Evolutionary conservation across 192 early-diverging fungal species (phyloP), one percentile per base, ranked within the genome.

Genomic region (Endogone sp.): DNA sequence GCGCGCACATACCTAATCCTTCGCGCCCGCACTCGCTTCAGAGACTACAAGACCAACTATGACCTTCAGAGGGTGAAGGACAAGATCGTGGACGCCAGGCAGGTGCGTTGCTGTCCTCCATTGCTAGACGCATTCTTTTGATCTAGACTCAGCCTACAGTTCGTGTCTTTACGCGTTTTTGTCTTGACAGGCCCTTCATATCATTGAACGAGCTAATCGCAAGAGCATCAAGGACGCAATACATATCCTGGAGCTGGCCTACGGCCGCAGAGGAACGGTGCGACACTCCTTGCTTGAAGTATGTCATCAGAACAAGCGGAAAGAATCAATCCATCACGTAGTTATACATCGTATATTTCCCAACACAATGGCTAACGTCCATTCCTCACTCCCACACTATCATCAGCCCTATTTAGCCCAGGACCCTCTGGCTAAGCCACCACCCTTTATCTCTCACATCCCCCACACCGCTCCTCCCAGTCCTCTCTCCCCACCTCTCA

Each of bases 391-490:
- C n/a, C n/a, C n/a, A n/a, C n/a, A n/a, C n/a, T n/a, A n/a, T 23
- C 3, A n/a, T 21, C 37, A 16, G 55, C 21, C 28, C 61, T 71
- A 70, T 64, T 69, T 23, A 69, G 64, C 28, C 2, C 71, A 3
- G 22, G 73, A 32, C 22, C 55, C 2, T 31, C 64, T 62, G 28
- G 30, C 4, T 54, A 58, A 1, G 25, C 60, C 22, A 60, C 67
- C 31, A 27, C 64, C 77, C 6, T 62, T 78, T 4, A 63, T 74
- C 29, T 59, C 71, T n/a, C 77, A 74, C 62, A 62, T 67, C 0
- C 77, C 72, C 2, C 71, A 68, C 27, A 78, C 77, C 11, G 62
- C 77, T 2, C 77, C 77, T 24, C 77, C 77, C 11, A 63, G 65
- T 13, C 65, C 56, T 20, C 62, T 78, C 10, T 78, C 61, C 6